These are phyloP conservation scores for Luffa aegyptiaca DNA, from an alignment of 306 rosid genomes.

Conservation along the genomic window DNA sequence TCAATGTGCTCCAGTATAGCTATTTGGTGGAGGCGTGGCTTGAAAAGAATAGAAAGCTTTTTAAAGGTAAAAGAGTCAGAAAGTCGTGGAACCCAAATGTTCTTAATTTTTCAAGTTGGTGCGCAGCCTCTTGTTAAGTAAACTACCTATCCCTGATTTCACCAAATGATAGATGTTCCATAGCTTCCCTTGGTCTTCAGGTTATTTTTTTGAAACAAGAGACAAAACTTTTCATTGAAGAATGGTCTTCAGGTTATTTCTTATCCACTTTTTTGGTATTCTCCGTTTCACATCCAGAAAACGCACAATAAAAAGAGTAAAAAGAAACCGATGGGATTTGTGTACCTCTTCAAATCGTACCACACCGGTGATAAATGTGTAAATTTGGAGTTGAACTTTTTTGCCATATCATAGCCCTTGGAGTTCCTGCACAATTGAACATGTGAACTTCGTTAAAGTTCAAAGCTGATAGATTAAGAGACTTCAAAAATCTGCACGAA, in stretches of 20 bases:
- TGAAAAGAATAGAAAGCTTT: neutral
- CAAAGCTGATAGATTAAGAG: neutral
- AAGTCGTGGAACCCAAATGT: neutral
- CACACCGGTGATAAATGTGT: conserved; percentile 94
- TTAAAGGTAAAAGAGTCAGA: neutral
- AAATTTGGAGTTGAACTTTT: conserved; percentile 75
- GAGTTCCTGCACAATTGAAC: conserved; percentile 63
- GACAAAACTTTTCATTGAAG: too few relatives aligned
- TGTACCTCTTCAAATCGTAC: conserved; percentile 90
- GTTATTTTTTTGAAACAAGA: too few relatives aligned
- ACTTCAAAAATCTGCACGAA: neutral
- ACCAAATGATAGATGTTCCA: neutral
- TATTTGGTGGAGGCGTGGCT: neutral
- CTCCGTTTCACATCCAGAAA: neutral
- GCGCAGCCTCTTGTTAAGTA: neutral
- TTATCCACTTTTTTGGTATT: neutral
- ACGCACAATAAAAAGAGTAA: neutral
- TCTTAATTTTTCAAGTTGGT: neutral
- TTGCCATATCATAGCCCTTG: conserved; percentile 73
- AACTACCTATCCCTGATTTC: neutral
- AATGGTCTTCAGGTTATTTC: neutral
- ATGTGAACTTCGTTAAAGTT: neutral
- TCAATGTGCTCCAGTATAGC: neutral
- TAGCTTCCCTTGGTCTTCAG: neutral
- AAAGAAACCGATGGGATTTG: neutral